phyloP scores from a whole-genome alignment of 2,329 filamentous ascomycete genomes.

The Fusarium nurragi region DNA sequence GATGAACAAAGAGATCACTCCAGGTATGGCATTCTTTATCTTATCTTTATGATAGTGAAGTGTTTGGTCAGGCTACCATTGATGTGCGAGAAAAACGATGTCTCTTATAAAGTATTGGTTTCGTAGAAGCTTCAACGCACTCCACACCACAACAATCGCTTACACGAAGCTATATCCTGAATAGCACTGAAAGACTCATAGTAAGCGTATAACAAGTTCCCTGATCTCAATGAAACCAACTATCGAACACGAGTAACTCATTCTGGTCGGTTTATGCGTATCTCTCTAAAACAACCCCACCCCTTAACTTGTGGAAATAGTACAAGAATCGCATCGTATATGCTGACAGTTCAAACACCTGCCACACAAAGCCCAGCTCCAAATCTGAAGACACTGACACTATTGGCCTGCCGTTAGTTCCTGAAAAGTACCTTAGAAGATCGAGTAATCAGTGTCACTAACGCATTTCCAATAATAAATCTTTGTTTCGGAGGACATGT shows the following conservation, averaged over 20 bases:
- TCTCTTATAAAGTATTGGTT: too few species aligned
- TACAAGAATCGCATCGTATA: neutral
- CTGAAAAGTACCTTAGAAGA: neutral
- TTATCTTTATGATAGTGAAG: neutral
- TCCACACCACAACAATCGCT: too few species aligned
- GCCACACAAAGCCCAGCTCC: neutral
- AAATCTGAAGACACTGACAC: slow-evolving; percentile 1
- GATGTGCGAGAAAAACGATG: too few species aligned
- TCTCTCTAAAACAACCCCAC: fast-evolving
- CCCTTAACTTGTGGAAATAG: neutral
- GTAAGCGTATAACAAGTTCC: neutral
- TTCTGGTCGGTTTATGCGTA: neutral
- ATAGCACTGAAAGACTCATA: too few species aligned
- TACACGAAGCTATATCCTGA: too few species aligned
- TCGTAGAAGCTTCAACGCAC: too few species aligned
- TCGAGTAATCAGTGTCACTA: neutral
- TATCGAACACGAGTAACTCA: neutral
- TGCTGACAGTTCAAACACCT: slow-evolving; percentile 6
- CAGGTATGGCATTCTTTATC: neutral
- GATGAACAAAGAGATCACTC: neutral
- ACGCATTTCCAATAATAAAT: slow-evolving; percentile 9
- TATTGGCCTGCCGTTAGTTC: neutral
- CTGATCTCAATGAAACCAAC: neutral
- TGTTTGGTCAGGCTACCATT: too few species aligned
- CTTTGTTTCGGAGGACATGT: neutral